Evolutionary conservation across 495 filamentous ascomycete genomes (phyloP).

Genomic region (Neurospora sp.): DNA sequence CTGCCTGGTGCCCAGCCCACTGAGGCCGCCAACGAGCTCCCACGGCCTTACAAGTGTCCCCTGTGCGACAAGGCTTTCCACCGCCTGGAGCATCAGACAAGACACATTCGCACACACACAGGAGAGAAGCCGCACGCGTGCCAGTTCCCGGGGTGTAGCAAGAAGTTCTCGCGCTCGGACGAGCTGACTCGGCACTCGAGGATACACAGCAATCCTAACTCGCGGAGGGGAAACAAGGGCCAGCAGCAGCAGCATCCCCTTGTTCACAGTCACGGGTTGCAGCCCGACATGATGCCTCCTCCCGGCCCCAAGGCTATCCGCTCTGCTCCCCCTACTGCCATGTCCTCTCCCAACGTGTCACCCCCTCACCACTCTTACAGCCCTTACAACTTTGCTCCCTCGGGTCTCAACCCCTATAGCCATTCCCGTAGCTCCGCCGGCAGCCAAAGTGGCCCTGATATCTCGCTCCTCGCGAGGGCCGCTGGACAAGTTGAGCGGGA

Average conservation of each 20-base stretch:
- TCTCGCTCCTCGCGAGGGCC: slow-evolving; percentile 84
- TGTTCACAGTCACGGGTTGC: slow-evolving; percentile 24
- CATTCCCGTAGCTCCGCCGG: slow-evolving; percentile 39
- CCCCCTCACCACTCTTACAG: slow-evolving; percentile 77
- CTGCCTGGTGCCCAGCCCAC: slow-evolving; percentile 44
- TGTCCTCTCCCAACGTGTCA: slow-evolving; percentile 90
- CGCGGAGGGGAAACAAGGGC: slow-evolving; percentile 83
- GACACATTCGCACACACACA: slow-evolving; percentile 95
- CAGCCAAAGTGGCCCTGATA: slow-evolving; percentile 54
- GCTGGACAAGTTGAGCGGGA: slow-evolving; percentile 81
- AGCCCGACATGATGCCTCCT: slow-evolving; percentile 66
- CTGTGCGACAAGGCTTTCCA: slow-evolving; percentile 99
- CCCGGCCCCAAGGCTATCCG: slow-evolving; percentile 52
- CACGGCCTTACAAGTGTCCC: slow-evolving; percentile 95
- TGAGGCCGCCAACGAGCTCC: slow-evolving; percentile 56
- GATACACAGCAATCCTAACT: slow-evolving; percentile 99
- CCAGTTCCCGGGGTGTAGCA: slow-evolving; percentile 89
- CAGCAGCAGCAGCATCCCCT: slow-evolving; percentile 29
- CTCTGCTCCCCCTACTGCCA: slow-evolving; percentile 82
- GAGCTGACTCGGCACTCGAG: slow-evolving; percentile 94
- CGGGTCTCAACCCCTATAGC: slow-evolving; percentile 53
- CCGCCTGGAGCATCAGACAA: slow-evolving; percentile 93
- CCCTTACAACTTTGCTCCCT: slow-evolving; percentile 54
- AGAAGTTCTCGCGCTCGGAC: slow-evolving; percentile 94
- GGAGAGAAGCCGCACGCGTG: slow-evolving; percentile 97